Percentiles rank a stretch among this genome's conserved stretches.
phyloP scores from a whole-genome alignment of 2,329 filamentous ascomycete genomes.

The Penicillium corylophilum region DNA sequence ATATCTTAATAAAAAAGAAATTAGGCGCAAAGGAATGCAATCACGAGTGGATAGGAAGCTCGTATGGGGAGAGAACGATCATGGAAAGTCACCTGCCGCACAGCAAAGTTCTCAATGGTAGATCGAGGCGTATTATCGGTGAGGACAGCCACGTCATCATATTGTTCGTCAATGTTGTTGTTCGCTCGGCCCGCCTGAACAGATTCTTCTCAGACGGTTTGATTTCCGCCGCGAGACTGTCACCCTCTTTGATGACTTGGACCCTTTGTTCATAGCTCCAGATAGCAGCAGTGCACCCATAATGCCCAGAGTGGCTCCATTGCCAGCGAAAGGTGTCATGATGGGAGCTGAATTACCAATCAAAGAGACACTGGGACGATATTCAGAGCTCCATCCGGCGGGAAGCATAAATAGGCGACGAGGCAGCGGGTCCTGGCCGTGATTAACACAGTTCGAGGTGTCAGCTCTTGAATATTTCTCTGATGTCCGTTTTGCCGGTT shows the following conservation, averaged over 20 bases:
- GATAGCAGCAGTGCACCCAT: constrained; percentile 9
- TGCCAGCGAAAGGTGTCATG: constrained; percentile 30
- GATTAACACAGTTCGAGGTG: constrained; percentile 17
- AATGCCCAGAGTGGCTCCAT: constrained; percentile 22
- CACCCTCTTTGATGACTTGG: background rate
- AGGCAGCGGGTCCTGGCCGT: constrained; percentile 7
- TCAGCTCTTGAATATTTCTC: constrained; percentile 8
- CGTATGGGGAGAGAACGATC: background rate
- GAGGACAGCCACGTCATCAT: constrained; percentile 4
- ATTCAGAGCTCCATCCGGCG: constrained; percentile 22
- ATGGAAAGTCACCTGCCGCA: constrained; percentile 2
- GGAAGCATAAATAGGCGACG: constrained; percentile 26
- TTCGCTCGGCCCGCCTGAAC: background rate
- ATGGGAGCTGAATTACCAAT: constrained; percentile 30
- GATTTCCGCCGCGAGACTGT: background rate
- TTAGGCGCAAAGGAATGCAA: background rate
- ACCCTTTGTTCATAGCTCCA: background rate
- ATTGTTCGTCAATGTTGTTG: constrained; percentile 1
- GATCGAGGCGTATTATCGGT: background rate
- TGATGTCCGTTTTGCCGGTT: background rate
- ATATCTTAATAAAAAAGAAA: constrained; percentile 2
- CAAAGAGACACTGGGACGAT: constrained; percentile 22
- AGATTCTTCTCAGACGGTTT: constrained; percentile 3
- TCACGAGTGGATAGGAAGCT: constrained; percentile 1
- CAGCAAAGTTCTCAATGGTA: constrained; percentile 1